Conservation (phyloP, 2,329 filamentous ascomycete species). For the Epicoccum nigrum region DNA sequence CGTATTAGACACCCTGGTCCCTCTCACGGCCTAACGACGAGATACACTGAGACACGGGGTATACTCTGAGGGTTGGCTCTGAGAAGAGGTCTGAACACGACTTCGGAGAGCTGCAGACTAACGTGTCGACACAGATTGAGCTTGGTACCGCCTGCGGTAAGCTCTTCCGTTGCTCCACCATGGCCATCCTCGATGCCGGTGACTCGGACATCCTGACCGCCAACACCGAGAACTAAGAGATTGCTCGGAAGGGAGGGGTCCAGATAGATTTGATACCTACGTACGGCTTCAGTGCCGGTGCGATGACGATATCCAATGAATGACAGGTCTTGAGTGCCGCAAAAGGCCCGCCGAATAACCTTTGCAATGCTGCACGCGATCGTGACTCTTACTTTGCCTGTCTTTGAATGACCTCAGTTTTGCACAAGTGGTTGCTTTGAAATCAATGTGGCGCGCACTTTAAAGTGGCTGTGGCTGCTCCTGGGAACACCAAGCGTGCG, state of each 20-base stretch:
- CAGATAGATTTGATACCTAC: slow-evolving; percentile 35
- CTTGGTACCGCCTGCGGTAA: slow-evolving; percentile 98
- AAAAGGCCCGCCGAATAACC: slow-evolving; percentile 12
- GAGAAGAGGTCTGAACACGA: slow-evolving; percentile 82
- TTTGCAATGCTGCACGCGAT: slow-evolving; percentile 3
- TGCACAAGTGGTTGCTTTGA: slow-evolving; percentile 1
- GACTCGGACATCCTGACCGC: slow-evolving; percentile 95
- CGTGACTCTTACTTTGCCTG: slow-evolving; percentile 1
- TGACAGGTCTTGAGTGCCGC: slow-evolving; percentile 32
- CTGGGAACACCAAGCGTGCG: neutral
- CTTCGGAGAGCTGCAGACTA: slow-evolving; percentile 86
- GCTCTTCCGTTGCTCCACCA: slow-evolving; percentile 97
- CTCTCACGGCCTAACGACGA: slow-evolving; percentile 50
- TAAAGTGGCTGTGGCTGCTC: neutral
- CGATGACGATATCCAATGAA: slow-evolving; percentile 38
- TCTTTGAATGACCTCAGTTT: neutral
- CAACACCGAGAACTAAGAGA: slow-evolving; percentile 56
- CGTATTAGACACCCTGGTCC: slow-evolving; percentile 59
- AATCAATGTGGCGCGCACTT: slow-evolving; percentile 2
- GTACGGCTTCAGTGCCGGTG: slow-evolving; percentile 25
- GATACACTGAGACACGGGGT: slow-evolving; percentile 28
- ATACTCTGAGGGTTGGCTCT: slow-evolving; percentile 67
- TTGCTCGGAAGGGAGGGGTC: slow-evolving; percentile 10
- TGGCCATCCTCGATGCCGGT: slow-evolving; percentile 92
- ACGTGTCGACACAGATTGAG: slow-evolving; percentile 79